These are phyloP conservation scores for Apiospora saccharicola DNA, from an alignment of 2,329 filamentous ascomycete species.

Conservation along the genomic window DNA sequence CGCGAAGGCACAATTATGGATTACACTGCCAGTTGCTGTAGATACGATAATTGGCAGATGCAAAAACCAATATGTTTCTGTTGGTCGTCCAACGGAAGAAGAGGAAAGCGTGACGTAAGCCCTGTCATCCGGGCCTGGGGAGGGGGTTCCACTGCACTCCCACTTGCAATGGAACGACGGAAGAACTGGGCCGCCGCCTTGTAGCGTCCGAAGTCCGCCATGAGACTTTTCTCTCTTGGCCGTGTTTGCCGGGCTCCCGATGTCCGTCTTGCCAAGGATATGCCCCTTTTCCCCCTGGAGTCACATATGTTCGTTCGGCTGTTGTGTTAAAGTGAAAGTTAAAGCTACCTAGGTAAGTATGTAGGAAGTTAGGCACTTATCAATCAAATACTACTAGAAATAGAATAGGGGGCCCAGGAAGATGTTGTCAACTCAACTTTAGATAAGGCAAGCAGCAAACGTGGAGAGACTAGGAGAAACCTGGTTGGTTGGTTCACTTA, in stretches of 20 bases:
- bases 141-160: not conserved
- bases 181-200: constrained; percentile 8
- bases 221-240: constrained; percentile 10
- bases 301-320: not conserved
- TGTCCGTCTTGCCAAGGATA: not conserved
- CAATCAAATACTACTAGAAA: not conserved
- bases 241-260: constrained; percentile 16
- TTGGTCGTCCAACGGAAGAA: not conserved
- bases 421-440: not conserved
- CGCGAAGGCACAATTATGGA: not conserved
- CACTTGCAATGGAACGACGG: constrained; percentile 14
- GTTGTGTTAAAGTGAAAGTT: not conserved
- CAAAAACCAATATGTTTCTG: not conserved
- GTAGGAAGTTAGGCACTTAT: not conserved
- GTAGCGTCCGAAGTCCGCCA: constrained; percentile 10
- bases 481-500: not conserved
- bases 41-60: not conserved
- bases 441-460: not conserved
- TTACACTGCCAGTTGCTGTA: not conserved
- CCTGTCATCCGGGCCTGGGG: not conserved
- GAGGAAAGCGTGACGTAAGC: constrained; percentile 8
- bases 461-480: not conserved
- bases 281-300: not conserved
- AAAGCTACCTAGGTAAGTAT: too few relatives aligned
- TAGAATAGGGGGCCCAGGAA: not conserved